phyloP scores from a whole-genome alignment of 2,329 filamentous ascomycete species.

The Penicillium sp. region DNA sequence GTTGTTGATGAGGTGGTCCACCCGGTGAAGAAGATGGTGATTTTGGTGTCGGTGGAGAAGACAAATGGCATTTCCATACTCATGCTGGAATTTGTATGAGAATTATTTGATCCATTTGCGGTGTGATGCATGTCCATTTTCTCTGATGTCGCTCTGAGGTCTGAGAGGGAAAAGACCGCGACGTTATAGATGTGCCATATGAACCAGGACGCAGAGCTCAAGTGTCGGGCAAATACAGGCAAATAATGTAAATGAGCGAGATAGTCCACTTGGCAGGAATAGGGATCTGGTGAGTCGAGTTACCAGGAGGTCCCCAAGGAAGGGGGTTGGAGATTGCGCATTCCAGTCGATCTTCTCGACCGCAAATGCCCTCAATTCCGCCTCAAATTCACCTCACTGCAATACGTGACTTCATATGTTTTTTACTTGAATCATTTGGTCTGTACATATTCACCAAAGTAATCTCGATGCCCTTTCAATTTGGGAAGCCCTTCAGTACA shows the following conservation, averaged over 20 bases:
- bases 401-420: too few species aligned
- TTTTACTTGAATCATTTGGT: too few species aligned
- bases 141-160: neutral
- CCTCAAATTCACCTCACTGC: neutral
- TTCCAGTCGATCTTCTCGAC: neutral
- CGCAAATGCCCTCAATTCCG: neutral
- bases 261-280: neutral
- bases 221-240: neutral
- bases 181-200: neutral
- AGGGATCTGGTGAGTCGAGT: neutral
- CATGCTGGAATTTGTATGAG: neutral
- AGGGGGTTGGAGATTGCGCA: neutral
- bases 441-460: too few species aligned
- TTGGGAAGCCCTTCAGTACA: neutral
- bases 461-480: too few species aligned
- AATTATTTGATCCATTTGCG: neutral
- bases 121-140: neutral
- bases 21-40: constrained; percentile 7
- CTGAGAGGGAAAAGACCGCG: neutral
- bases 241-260: neutral
- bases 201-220: neutral
- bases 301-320: neutral
- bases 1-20: constrained; percentile 8
- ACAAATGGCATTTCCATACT: constrained; percentile 1
- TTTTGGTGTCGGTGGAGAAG: constrained; percentile 1